Evolutionary conservation across 306 rosid species (phyloP).

Genomic region (Carpinus fangiana): DNA sequence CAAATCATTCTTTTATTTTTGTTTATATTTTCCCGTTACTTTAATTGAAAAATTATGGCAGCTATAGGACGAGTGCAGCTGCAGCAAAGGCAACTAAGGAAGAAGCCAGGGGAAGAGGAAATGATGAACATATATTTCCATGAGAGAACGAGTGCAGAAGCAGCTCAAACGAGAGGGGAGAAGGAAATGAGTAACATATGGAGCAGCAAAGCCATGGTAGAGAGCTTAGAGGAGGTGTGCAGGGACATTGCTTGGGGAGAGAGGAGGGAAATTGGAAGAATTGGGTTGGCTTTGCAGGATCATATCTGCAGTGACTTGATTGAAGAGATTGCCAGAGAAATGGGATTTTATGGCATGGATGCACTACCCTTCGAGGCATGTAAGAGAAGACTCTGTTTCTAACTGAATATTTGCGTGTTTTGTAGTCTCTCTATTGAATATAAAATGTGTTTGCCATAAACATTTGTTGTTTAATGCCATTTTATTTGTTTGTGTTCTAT

Average conservation of each 20-base stretch:
- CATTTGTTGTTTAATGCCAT: too few species aligned
- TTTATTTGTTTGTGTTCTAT: too few species aligned
- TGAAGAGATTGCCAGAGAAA: slow-evolving; percentile 61
- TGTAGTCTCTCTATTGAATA: too few species aligned
- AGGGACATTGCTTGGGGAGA: slow-evolving; percentile 78
- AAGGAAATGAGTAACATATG: slow-evolving; percentile 27
- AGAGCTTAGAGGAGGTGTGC: slow-evolving; percentile 64
- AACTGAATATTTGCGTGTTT: slow-evolving; percentile 25
- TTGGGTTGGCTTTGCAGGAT: slow-evolving; percentile 80
- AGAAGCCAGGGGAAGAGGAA: slow-evolving; percentile 57
- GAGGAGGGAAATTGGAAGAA: slow-evolving; percentile 69
- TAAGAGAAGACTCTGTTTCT: slow-evolving; percentile 81
- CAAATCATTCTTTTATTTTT: too few species aligned
- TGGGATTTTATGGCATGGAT: slow-evolving; percentile 29
- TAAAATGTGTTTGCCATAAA: too few species aligned
- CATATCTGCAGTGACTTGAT: slow-evolving; percentile 71
- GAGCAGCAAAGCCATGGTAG: slow-evolving; percentile 54
- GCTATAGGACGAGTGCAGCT: slow-evolving; percentile 21
- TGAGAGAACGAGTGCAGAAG: slow-evolving; percentile 37
- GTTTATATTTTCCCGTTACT: too few species aligned
- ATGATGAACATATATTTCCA: slow-evolving; percentile 34
- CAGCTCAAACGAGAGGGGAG: slow-evolving; percentile 23
- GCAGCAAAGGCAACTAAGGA: slow-evolving; percentile 39
- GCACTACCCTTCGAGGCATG: slow-evolving; percentile 70
- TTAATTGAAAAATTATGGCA: too few species aligned